Percentiles rank a stretch among this genome's conserved stretches.
phyloP scores from a whole-genome alignment of 2,329 filamentous ascomycete species.

The Colletotrichum brevisporum region DNA sequence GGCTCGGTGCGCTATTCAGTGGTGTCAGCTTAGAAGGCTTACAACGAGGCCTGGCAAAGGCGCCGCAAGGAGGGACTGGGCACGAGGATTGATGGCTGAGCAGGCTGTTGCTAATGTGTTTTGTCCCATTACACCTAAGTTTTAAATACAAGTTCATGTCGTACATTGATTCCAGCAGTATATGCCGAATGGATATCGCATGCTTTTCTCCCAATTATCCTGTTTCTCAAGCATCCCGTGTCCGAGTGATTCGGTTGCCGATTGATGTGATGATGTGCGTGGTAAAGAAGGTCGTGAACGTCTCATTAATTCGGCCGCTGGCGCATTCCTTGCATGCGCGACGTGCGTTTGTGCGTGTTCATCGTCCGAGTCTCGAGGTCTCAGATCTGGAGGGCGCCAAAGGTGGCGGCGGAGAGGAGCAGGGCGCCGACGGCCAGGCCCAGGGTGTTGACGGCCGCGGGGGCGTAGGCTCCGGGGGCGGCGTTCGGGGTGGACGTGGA shows the following conservation, averaged over 20 bases:
- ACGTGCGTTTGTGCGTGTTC: too few relatives aligned
- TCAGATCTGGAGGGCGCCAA: conserved; percentile 41
- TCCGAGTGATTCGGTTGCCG: too few relatives aligned
- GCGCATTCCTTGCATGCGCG: neutral
- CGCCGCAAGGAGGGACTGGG: too few relatives aligned
- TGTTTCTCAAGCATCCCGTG: neutral
- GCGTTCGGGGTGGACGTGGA: conserved; percentile 9
- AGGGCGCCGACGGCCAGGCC: conserved; percentile 54
- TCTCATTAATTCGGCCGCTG: conserved; percentile 18
- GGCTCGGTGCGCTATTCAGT: too few relatives aligned
- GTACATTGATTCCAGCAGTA: neutral
- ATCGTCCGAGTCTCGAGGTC: too few relatives aligned
- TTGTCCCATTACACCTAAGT: neutral
- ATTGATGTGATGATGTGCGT: neutral
- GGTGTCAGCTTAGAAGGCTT: neutral
- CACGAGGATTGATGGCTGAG: too few relatives aligned
- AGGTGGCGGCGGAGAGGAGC: conserved; percentile 51
- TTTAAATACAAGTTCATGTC: neutral
- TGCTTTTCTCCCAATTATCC: neutral
- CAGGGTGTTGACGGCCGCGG: conserved; percentile 47
- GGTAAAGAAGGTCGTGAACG: conserved; percentile 9
- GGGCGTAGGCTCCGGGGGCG: neutral
- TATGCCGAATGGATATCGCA: conserved; percentile 12
- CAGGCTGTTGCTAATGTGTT: neutral
- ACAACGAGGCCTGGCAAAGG: neutral